Evolutionary conservation across 1,139 yeast species (phyloP).

Genomic region (Scheffersomyces quercinus): DNA sequence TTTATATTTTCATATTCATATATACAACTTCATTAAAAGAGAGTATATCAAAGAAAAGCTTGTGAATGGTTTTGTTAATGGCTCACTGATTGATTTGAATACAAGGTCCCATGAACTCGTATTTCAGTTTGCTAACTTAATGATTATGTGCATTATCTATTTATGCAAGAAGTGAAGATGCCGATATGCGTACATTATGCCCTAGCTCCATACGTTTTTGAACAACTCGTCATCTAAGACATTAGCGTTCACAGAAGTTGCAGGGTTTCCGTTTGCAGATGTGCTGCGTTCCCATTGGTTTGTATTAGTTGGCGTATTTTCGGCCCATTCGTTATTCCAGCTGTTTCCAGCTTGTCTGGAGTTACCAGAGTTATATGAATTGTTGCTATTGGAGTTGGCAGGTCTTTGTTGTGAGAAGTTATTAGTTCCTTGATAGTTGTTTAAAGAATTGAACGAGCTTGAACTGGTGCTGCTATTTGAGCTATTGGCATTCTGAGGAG

Average conservation of each 20-base stretch:
- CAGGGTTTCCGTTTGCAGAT: conserved; percentile 2
- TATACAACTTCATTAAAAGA: too few relatives aligned
- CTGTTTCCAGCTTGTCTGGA: conserved; percentile 7
- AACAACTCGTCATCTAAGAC: conserved; percentile 46
- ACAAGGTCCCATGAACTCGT: too few relatives aligned
- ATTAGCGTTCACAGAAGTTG: conserved; percentile 7
- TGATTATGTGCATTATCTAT: too few relatives aligned
- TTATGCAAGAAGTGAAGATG: too few relatives aligned
- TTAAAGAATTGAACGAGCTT: conserved; percentile 7
- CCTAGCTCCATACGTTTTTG: conserved; percentile 35
- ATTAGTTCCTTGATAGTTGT: neutral
- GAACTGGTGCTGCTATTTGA: conserved; percentile 4
- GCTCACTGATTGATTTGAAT: too few relatives aligned
- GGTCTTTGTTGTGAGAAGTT: neutral
- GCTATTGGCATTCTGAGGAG: conserved; percentile 2
- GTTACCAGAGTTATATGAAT: conserved; percentile 1
- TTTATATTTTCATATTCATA: too few relatives aligned
- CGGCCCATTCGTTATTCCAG: conserved; percentile 45
- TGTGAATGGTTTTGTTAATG: neutral
- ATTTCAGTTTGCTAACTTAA: too few relatives aligned
- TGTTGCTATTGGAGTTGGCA: conserved; percentile 5
- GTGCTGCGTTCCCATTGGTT: conserved; percentile 7
- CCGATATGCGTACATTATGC: too few relatives aligned
- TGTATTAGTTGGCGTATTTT: conserved; percentile 13
- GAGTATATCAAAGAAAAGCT: too few relatives aligned